A percentile compares a stretch with the other conserved stretches of the same genome.
phyloP scores from a whole-genome alignment of 192 early-diverging fungal genomes.

The Allomyces javanicus region DNA sequence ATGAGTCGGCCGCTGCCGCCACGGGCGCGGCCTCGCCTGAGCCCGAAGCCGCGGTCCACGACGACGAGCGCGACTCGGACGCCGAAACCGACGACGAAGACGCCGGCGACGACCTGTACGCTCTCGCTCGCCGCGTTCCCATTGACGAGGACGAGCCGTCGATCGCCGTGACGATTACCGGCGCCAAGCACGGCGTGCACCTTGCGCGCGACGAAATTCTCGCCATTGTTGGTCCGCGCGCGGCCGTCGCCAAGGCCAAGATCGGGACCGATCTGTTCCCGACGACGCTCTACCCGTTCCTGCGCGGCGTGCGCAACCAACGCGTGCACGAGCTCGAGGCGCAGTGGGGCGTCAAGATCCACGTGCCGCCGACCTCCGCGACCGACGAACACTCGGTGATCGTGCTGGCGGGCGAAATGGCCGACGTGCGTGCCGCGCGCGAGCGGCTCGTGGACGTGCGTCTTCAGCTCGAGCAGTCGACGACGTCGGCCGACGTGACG shows the following conservation, averaged over 20 bases:
- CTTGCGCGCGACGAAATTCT: conserved; percentile 74
- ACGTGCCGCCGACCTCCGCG: conserved; percentile 40
- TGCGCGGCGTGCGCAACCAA: conserved; percentile 53
- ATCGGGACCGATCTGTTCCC: conserved; percentile 18
- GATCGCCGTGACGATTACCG: conserved; percentile 53
- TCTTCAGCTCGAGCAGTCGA: conserved; percentile 38
- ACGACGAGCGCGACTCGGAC: neutral
- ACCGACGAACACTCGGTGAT: conserved; percentile 27
- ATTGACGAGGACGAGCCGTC: conserved; percentile 42
- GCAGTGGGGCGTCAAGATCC: conserved; percentile 50
- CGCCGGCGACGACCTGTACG: conserved; percentile 3
- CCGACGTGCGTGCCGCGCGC: conserved; percentile 42
- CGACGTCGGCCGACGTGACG: conserved; percentile 40
- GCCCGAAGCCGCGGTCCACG: neutral
- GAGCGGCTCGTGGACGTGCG: conserved; percentile 34
- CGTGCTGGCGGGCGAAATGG: conserved; percentile 57
- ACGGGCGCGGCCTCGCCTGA: neutral
- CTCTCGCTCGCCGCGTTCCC: neutral
- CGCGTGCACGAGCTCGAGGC: conserved; percentile 32
- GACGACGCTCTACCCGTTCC: conserved; percentile 56
- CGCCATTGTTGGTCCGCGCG: conserved; percentile 49
- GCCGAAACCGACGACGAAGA: conserved; percentile 15
- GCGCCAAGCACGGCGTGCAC: conserved; percentile 60
- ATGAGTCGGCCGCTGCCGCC: conserved; percentile 17
- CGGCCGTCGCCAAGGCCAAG: conserved; percentile 4